Percentiles rank a stretch among this genome's conserved stretches.
phyloP scores from a whole-genome alignment of 2,329 filamentous ascomycete species.

The Neonectria ditissima region DNA sequence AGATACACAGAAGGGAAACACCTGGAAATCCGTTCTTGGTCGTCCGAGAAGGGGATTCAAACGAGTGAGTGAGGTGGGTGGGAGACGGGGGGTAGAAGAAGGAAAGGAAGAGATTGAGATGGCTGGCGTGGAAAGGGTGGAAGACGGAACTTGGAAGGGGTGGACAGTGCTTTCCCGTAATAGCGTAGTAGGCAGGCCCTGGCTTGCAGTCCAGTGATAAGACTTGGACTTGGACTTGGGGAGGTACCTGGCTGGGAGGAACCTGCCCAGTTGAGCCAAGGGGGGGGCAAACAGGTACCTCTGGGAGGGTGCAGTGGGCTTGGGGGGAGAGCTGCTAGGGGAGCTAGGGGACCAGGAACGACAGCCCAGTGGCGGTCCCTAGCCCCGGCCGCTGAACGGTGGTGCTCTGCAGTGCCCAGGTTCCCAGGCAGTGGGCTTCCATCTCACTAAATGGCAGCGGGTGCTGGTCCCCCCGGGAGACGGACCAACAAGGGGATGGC shows the following conservation, averaged over 20 bases:
- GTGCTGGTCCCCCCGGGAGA: not conserved
- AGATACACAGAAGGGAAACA: slow-evolving; percentile 39
- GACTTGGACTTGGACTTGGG: not conserved
- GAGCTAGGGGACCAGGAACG: slow-evolving; percentile 24
- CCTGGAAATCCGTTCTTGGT: slow-evolving; percentile 44
- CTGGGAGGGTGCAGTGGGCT: slow-evolving; percentile 4
- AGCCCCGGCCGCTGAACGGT: slow-evolving; percentile 8
- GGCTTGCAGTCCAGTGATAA: not conserved
- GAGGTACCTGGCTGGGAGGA: not conserved
- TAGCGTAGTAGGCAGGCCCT: not conserved
- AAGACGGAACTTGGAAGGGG: not conserved
- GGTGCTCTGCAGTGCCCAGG: slow-evolving; percentile 24
- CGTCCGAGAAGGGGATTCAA: slow-evolving; percentile 44
- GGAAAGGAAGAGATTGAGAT: slow-evolving; percentile 31
- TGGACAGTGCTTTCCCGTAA: not conserved
- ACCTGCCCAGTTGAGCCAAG: not conserved
- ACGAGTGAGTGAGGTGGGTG: slow-evolving; percentile 41
- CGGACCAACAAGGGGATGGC: slow-evolving; percentile 11
- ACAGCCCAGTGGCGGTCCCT: slow-evolving; percentile 9
- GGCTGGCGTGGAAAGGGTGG: not conserved
- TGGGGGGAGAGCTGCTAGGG: not conserved
- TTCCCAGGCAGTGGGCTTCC: slow-evolving; percentile 2
- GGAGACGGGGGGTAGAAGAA: slow-evolving; percentile 44
- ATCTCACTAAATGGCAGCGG: slow-evolving; percentile 4
- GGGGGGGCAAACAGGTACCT: not conserved